phyloP scores from a whole-genome alignment of 192 early-diverging fungal genomes.

The Umbelopsis isabellina region DNA sequence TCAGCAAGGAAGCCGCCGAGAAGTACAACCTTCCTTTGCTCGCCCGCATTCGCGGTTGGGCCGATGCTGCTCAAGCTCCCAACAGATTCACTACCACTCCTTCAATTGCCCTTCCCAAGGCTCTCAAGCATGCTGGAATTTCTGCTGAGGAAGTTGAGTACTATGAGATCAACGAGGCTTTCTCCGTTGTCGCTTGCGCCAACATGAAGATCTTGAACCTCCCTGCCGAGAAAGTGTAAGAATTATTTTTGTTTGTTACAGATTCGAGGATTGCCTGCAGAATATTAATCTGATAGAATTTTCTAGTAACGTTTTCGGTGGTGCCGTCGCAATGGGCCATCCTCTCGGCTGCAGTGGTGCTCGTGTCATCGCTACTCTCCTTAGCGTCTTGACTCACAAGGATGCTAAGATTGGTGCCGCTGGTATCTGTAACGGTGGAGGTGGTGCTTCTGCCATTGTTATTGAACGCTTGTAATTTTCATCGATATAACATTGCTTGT shows the following conservation, averaged over 20 bases:
- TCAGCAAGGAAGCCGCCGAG: constrained; percentile 63
- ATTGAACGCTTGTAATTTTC: constrained; percentile 33
- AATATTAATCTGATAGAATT: not conserved
- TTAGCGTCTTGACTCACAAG: constrained; percentile 73
- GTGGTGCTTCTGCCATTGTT: constrained; percentile 37
- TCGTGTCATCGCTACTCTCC: constrained; percentile 83
- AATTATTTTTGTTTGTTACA: not conserved
- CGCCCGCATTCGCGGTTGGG: constrained; percentile 67
- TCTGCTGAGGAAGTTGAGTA: constrained; percentile 70
- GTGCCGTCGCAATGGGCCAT: constrained; percentile 96
- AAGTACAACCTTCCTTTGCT: constrained; percentile 54
- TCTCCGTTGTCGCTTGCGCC: constrained; percentile 81
- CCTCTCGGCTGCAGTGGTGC: constrained; percentile 96
- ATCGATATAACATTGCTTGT: not conserved
- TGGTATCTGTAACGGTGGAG: constrained; percentile 83
- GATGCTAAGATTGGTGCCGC: constrained; percentile 84
- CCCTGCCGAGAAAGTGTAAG: constrained; percentile 67
- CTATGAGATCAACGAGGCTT: constrained; percentile 86
- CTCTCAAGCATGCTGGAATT: constrained; percentile 65
- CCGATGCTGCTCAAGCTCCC: constrained; percentile 75
- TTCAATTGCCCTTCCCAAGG: constrained; percentile 77
- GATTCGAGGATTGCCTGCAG: not conserved
- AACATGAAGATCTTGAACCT: constrained; percentile 83
- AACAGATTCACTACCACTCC: constrained; percentile 78
- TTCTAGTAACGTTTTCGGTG: constrained; percentile 82